Base-by-base conservation (phyloP, 352 stramenopile genomes). In the Nothophytophthora sp. region DNA sequence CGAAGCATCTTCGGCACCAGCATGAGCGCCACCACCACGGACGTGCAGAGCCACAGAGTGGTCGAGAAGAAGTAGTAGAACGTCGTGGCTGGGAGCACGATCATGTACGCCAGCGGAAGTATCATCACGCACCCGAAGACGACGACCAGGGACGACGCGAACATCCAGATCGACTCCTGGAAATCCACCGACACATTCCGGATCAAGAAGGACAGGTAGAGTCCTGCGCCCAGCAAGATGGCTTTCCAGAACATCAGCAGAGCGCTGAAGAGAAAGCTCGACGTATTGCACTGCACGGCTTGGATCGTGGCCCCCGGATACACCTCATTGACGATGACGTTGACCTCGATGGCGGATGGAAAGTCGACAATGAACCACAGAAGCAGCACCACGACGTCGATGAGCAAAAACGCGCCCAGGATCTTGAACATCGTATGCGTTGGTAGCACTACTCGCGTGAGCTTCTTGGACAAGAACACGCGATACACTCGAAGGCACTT, bases 121-220 rank as follows among this genome's bases (percentile, higher is more conserved):
- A 81, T 53, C 11, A 81, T 35, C 2, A 74, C 23, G 13, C 60
- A 60, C 2, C 45, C 50, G 12, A 74, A 19, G 3, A 74, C 19
- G 29, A 78, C 59, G 20, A 73, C 50, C 0, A 70, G 32, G 1
- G 59, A 50, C 2, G 76, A 75, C 2, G 41, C 54, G 35, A 80
- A 70, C 18, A 74, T 81, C 73, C 73, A 80, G 27, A 75, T 56
- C 2, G 70, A 73, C 24, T 85, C 73, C 30, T 85, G 73, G 40
- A 82, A 85, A 33, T 82, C 67, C 0, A 46, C 40, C 23, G 67
- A 76, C 1, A 75, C 67, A n/a, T 82, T 58, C 12, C 61, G 71
- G 47, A 79, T 82, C 7, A 74, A 33, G 42, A 81, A 78, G 23
- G 60, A 68, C 10, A 76, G 19, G 38, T 70, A 78, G n/a, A 74